phyloP scores from a whole-genome alignment of 2,329 filamentous ascomycete genomes.

The Beauveria sp. region DNA sequence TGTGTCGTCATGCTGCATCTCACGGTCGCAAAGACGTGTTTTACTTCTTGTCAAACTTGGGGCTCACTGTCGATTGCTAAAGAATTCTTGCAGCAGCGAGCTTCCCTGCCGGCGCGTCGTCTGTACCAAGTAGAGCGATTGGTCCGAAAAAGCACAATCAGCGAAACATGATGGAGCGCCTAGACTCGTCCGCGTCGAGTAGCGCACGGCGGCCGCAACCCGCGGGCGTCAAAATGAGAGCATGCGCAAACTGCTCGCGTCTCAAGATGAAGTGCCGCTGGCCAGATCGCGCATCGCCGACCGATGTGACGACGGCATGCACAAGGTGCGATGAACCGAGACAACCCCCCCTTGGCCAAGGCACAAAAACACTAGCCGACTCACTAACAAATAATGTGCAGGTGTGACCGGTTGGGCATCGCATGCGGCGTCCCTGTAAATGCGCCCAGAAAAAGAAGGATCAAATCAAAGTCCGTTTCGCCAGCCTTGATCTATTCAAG shows the following conservation, averaged over 20 bases:
- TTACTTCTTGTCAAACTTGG: neutral
- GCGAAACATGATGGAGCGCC: neutral
- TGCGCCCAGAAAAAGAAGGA: conserved; percentile 18
- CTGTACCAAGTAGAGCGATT: too few species aligned
- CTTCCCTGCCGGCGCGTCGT: neutral
- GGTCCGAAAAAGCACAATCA: neutral
- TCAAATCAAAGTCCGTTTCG: conserved; percentile 19
- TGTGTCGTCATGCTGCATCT: neutral
- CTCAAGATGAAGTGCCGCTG: conserved; percentile 10
- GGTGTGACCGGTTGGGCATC: conserved; percentile 19
- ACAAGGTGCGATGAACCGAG: neutral
- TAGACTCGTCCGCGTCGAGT: neutral
- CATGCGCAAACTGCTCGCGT: conserved; percentile 1
- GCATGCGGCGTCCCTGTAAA: conserved; percentile 19
- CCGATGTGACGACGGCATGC: neutral
- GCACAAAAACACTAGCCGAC: neutral
- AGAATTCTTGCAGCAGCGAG: neutral
- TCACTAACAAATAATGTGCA: neutral
- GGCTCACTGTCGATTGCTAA: neutral
- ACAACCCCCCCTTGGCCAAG: neutral
- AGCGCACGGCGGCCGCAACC: neutral
- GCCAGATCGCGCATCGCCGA: neutral
- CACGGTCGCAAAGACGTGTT: neutral
- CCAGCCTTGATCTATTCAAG: too few species aligned
- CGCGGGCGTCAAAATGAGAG: neutral